Conservation (phyloP, 495 filamentous ascomycete genomes). For the Tuber calosporum region DNA sequence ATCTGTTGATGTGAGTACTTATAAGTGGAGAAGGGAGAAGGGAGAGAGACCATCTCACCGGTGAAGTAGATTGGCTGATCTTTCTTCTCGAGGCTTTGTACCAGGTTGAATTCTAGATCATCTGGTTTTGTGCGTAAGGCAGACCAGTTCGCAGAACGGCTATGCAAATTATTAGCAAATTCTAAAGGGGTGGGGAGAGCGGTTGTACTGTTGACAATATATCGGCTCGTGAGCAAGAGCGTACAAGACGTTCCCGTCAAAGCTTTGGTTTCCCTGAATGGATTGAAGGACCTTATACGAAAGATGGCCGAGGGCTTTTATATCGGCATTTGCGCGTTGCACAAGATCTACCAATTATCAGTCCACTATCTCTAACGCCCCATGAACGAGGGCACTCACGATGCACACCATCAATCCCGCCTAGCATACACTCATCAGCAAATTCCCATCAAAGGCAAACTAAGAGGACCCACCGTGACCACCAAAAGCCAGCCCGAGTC, state of each 20-base stretch:
- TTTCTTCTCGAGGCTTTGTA: background rate
- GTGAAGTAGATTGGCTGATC: slow-evolving; percentile 65
- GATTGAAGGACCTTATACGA: slow-evolving; percentile 60
- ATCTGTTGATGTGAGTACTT: slow-evolving; percentile 42
- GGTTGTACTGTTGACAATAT: slow-evolving; percentile 54
- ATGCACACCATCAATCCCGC: slow-evolving; percentile 63
- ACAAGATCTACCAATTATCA: slow-evolving; percentile 53
- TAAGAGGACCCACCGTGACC: slow-evolving; percentile 55
- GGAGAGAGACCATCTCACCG: slow-evolving; percentile 64
- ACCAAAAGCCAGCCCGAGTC: slow-evolving; percentile 69
- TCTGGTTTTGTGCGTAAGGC: slow-evolving; percentile 50
- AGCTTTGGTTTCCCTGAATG: slow-evolving; percentile 58
- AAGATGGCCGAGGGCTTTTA: slow-evolving; percentile 63
- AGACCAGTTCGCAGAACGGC: slow-evolving; percentile 56
- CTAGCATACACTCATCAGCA: slow-evolving; percentile 41
- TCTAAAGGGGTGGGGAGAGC: background rate
- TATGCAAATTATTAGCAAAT: slow-evolving; percentile 21
- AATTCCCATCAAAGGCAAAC: background rate
- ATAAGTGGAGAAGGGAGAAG: background rate
- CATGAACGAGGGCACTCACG: slow-evolving; percentile 40
- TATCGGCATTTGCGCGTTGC: slow-evolving; percentile 58
- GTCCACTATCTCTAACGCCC: background rate
- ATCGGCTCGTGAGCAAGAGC: slow-evolving; percentile 76
- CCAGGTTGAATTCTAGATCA: background rate
- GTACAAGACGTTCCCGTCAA: slow-evolving; percentile 74